Evolutionary conservation across 257 asterid species (phyloP).

Genomic region (Hygrophila difformis): DNA sequence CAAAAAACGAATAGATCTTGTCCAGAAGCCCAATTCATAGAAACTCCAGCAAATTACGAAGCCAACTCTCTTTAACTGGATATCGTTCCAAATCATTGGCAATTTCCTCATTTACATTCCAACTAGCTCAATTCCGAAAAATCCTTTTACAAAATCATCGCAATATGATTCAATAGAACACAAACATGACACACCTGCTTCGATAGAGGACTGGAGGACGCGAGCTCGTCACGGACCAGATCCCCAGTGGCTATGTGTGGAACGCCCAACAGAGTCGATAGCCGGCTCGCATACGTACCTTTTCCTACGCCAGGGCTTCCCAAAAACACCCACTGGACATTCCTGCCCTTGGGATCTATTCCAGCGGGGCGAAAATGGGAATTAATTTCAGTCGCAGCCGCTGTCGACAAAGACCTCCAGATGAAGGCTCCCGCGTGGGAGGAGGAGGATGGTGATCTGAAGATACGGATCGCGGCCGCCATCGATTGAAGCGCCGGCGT

Average conservation of each 20-base stretch:
- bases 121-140: conserved; percentile 4
- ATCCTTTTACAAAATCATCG: not conserved
- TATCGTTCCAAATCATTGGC: not conserved
- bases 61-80: too few relatives aligned
- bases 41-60: not conserved
- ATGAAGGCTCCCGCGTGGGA: conserved; percentile 18
- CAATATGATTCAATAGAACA: too few relatives aligned
- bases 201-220: conserved; percentile 57
- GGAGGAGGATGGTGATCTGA: conserved; percentile 44
- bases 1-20: not conserved
- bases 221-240: conserved; percentile 92
- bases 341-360: conserved; percentile 51
- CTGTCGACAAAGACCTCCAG: conserved; percentile 44
- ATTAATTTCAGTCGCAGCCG: conserved; percentile 34
- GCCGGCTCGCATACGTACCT: conserved; percentile 96
- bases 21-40: not conserved
- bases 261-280: conserved; percentile 67
- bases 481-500: conserved; percentile 19
- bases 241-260: conserved; percentile 99
- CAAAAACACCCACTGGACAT: conserved; percentile 83
- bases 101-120: not conserved
- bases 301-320: conserved; percentile 99
- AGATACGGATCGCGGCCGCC: conserved; percentile 81
- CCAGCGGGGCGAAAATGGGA: conserved; percentile 25
- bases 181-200: conserved; percentile 36